These are phyloP conservation scores for Plasmodium reichenowi DNA, from an alignment of 169 alveolate species.

Conservation along the genomic window DNA sequence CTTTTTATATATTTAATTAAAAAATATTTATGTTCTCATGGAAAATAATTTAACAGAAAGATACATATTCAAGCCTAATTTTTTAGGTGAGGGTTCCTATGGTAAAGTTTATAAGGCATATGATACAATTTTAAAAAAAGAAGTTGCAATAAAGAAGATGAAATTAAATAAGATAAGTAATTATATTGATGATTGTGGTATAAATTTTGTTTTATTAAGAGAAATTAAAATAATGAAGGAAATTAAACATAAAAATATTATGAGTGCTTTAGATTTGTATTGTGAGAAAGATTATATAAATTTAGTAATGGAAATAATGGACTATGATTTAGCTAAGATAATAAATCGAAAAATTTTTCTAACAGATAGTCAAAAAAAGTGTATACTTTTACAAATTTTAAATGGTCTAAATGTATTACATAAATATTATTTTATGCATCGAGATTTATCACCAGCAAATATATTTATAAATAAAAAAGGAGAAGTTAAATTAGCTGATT, in stretches of 20 bases:
- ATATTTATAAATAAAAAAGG: slow-evolving; percentile 87
- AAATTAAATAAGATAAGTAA: slow-evolving; percentile 84
- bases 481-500: slow-evolving; percentile 91
- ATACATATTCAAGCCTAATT: slow-evolving; percentile 85
- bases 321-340: slow-evolving; percentile 92
- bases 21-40: neutral
- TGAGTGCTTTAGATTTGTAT: slow-evolving; percentile 91
- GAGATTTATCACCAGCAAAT: slow-evolving; percentile 91
- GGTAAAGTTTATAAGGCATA: slow-evolving; percentile 95
- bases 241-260: slow-evolving; percentile 91
- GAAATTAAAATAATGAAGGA: slow-evolving; percentile 94
- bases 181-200: slow-evolving; percentile 89
- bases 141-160: slow-evolving; percentile 95
- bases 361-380: slow-evolving; percentile 91
- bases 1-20: neutral
- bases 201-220: slow-evolving; percentile 93
- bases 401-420: slow-evolving; percentile 86
- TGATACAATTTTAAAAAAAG: slow-evolving; percentile 84
- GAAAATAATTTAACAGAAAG: slow-evolving; percentile 75
- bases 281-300: slow-evolving; percentile 88
- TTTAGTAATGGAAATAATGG: slow-evolving; percentile 94
- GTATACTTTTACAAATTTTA: slow-evolving; percentile 88
- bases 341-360: slow-evolving; percentile 90
- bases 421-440: slow-evolving; percentile 84
- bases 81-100: slow-evolving; percentile 98